phyloP scores from a whole-genome alignment of 73 alveolate species.

The Paramecium bursaria region DNA sequence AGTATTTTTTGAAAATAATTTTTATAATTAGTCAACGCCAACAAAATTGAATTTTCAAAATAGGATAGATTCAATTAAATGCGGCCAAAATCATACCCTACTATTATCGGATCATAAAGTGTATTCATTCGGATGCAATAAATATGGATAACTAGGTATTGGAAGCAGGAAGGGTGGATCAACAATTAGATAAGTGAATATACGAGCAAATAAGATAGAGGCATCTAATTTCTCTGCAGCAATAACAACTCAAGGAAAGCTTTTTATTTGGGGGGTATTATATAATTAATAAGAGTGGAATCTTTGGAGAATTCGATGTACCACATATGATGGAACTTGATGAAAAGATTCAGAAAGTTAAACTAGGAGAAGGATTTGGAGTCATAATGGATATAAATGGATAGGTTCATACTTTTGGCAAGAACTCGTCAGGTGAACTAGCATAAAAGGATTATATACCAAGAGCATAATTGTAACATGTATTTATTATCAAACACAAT shows the following conservation, averaged over 20 bases:
- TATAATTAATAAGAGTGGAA: conserved; percentile 8
- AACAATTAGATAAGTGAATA: no score
- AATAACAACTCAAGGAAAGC: background rate
- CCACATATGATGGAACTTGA: background rate
- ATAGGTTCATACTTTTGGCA: conserved; percentile 11
- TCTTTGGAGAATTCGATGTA: background rate
- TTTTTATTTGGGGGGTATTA: conserved; percentile 25
- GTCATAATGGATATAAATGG: background rate
- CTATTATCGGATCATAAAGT: background rate
- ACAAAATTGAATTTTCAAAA: background rate
- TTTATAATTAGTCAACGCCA: conserved; percentile 10
- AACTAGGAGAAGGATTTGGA: conserved; percentile 27
- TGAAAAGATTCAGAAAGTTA: background rate
- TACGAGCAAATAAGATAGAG: background rate
- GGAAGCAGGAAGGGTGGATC: background rate
- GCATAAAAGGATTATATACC: conserved; percentile 16
- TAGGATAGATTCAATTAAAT: background rate
- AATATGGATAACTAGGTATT: conserved; percentile 10
- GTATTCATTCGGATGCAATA: conserved; percentile 7
- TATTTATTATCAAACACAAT: no score
- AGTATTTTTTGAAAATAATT: background rate
- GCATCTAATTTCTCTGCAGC: conserved; percentile 38
- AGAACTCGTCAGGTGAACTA: conserved; percentile 25
- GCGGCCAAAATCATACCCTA: conserved; percentile 23
- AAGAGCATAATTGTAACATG: conserved; percentile 4